These are phyloP conservation scores for Tremellales sp. DNA, from an alignment of 1,284 basidiomycete species.

Conservation along the genomic window DNA sequence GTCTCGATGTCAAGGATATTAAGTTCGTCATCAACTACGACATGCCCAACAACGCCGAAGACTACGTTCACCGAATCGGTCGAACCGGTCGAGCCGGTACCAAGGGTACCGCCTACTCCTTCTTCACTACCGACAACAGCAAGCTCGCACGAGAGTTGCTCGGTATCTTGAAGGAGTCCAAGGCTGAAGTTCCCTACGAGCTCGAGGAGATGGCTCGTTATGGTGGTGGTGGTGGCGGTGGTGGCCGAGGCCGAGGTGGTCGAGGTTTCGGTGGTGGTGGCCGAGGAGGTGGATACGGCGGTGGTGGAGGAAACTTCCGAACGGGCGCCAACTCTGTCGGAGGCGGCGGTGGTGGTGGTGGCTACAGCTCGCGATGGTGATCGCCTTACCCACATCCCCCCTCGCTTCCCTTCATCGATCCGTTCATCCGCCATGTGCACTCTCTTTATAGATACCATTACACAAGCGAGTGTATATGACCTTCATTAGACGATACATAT, in stretches of 20 bases:
- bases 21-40: conserved; percentile 66
- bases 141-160: conserved; percentile 91
- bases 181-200: conserved; percentile 60
- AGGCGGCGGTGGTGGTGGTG: conserved; percentile 20
- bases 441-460: too few relatives aligned
- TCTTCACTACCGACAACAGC: conserved; percentile 92
- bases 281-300: conserved; percentile 44
- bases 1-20: conserved; percentile 63
- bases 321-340: conserved; percentile 27
- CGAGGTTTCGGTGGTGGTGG: conserved; percentile 56
- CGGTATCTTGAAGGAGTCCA: conserved; percentile 80
- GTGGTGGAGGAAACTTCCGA: conserved; percentile 35
- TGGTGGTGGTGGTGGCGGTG: conserved; percentile 58
- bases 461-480: not conserved
- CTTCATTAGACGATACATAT: not conserved
- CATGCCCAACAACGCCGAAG: conserved; percentile 83
- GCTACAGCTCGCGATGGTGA: conserved; percentile 12
- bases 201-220: conserved; percentile 90
- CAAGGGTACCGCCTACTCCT: conserved; percentile 73
- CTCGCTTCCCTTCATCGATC: not conserved
- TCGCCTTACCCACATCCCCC: not conserved
- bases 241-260: conserved; percentile 45
- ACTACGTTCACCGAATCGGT: conserved; percentile 70
- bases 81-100: not conserved
- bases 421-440: too few relatives aligned